Conservation (phyloP, 1,284 basidiomycete species). For the Leccinum fallax region DNA sequence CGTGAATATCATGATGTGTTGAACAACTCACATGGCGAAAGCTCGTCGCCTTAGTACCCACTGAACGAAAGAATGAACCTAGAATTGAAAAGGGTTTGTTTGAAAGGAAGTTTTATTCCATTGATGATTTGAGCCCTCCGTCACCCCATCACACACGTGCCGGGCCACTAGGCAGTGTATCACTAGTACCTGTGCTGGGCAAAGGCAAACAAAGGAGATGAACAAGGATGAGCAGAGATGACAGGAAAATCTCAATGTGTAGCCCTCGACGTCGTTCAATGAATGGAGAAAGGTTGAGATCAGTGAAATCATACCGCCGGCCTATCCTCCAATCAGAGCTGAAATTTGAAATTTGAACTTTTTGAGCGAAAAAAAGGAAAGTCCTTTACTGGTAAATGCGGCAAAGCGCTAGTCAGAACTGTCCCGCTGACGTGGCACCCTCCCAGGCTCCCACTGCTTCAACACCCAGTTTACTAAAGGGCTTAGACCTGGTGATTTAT, state of each 20-base stretch:
- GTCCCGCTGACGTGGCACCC: no score
- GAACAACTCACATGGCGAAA: constrained; percentile 4
- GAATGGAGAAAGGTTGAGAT: not conserved
- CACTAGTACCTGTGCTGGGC: not conserved
- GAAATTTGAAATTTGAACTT: no score
- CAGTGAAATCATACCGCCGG: no score
- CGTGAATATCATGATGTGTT: not conserved
- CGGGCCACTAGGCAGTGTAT: not conserved
- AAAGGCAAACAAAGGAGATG: not conserved
- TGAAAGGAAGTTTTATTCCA: not conserved
- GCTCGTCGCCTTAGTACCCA: not conserved
- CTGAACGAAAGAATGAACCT: not conserved
- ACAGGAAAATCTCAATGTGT: not conserved
- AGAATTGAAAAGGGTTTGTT: not conserved
- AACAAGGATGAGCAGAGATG: not conserved
- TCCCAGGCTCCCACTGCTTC: not conserved
- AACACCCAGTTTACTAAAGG: not conserved
- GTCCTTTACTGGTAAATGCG: no score
- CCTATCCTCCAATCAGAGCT: no score
- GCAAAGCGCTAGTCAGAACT: no score
- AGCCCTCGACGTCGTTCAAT: not conserved
- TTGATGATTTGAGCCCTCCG: not conserved
- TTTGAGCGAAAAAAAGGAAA: no score
- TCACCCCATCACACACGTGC: not conserved
- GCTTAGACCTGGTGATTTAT: not conserved